phyloP scores from a whole-genome alignment of 495 filamentous ascomycete species.

The Trichoderma asperelloides region DNA sequence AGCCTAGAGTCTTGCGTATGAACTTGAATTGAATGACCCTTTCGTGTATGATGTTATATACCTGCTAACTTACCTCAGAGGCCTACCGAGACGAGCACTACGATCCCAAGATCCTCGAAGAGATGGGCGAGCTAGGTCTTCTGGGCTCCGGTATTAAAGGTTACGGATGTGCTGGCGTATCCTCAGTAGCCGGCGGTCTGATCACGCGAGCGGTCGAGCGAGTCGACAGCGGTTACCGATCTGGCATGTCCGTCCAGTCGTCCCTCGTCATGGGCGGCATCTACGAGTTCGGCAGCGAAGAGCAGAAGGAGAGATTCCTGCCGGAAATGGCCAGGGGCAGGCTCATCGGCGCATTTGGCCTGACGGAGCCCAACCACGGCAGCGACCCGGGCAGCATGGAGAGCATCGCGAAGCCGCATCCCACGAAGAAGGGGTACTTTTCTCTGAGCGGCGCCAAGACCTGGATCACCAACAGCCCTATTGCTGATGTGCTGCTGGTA shows the following conservation, averaged over 20 bases:
- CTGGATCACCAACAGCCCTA: constrained; percentile 98
- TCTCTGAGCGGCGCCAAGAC: constrained; percentile 83
- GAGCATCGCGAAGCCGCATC: constrained; percentile 75
- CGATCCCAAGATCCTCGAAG: constrained; percentile 76
- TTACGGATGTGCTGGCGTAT: constrained; percentile 90
- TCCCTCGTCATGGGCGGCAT: constrained; percentile 97
- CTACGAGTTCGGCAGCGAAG: constrained; percentile 79
- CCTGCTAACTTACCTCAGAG: constrained; percentile 42
- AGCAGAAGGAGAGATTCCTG: constrained; percentile 84
- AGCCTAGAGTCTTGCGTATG: constrained; percentile 82
- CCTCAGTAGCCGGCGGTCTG: constrained; percentile 80
- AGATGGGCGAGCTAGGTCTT: constrained; percentile 94
- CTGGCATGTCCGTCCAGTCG: constrained; percentile 92
- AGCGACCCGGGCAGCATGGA: constrained; percentile 97
- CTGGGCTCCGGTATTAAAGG: constrained; percentile 86
- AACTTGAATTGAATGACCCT: background rate
- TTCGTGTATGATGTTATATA: constrained; percentile 13
- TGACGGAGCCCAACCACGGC: constrained; percentile 97
- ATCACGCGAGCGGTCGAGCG: constrained; percentile 95
- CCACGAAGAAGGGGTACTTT: constrained; percentile 77
- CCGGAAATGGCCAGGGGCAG: constrained; percentile 80
- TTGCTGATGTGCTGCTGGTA: constrained; percentile 81
- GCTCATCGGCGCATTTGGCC: constrained; percentile 80
- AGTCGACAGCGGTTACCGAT: constrained; percentile 91
- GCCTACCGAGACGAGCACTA: constrained; percentile 93